These are phyloP conservation scores for Ophiostoma fasciatum DNA, from an alignment of 2,329 filamentous ascomycete species.

Conservation along the genomic window DNA sequence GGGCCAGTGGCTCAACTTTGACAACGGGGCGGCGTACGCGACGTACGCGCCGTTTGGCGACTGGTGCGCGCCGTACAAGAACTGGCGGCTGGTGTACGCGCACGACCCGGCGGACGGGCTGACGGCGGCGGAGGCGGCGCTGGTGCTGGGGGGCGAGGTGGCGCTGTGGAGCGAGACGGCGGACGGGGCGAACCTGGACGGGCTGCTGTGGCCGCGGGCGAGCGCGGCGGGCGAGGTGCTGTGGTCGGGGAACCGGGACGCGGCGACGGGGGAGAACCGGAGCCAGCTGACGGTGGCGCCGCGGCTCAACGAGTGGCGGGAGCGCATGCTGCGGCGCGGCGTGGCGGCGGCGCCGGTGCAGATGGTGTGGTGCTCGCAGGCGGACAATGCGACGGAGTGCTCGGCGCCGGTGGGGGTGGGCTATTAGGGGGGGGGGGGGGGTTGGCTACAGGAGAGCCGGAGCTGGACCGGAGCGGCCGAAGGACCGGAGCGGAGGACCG, in stretches of 20 bases:
- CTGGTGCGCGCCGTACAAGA: slow-evolving; percentile 69
- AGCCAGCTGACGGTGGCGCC: slow-evolving; percentile 56
- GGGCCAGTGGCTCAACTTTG: slow-evolving; percentile 64
- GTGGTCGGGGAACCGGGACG: slow-evolving; percentile 59
- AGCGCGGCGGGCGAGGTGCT: slow-evolving; percentile 63
- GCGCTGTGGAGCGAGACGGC: slow-evolving; percentile 72
- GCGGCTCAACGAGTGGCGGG: slow-evolving; percentile 59
- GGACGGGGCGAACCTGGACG: slow-evolving; percentile 61
- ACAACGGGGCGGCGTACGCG: slow-evolving; percentile 36
- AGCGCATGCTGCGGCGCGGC: slow-evolving; percentile 56
- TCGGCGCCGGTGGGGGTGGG: slow-evolving; percentile 14
- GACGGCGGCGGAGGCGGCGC: slow-evolving; percentile 41
- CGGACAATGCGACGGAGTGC: slow-evolving; percentile 33
- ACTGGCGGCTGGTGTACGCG: slow-evolving; percentile 68
- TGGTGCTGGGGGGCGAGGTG: slow-evolving; percentile 69
- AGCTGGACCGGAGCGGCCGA: too few species aligned
- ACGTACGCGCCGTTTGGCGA: slow-evolving; percentile 56
- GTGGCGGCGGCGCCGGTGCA: slow-evolving; percentile 50
- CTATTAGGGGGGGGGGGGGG: background rate
- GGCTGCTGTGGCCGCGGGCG: slow-evolving; percentile 63
- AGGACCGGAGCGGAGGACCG: too few species aligned
- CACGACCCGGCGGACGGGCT: slow-evolving; percentile 60
- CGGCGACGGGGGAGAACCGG: slow-evolving; percentile 46
- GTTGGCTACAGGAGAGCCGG: too few species aligned
- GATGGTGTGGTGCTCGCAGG: slow-evolving; percentile 59